These are phyloP conservation scores for Pseudognaphalium luteoalbum DNA, from an alignment of 129 eudicot genomes.

Conservation along the genomic window DNA sequence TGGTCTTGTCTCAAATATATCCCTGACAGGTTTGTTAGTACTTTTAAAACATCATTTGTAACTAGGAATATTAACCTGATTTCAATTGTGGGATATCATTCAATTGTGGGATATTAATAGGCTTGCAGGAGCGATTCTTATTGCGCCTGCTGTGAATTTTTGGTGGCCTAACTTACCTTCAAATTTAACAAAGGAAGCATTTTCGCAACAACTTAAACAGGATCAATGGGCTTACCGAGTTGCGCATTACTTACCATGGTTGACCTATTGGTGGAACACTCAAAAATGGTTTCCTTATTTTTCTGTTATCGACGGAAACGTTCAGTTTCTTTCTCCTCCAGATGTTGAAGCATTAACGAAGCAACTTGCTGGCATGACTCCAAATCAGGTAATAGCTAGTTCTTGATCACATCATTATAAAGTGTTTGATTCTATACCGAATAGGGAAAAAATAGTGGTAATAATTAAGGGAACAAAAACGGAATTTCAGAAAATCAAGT, in stretches of 20 bases:
- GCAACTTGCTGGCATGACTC: not conserved
- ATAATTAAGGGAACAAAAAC: too few relatives aligned
- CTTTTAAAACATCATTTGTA: too few relatives aligned
- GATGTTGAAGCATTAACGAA: slow-evolving; percentile 34
- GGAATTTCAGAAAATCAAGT: too few relatives aligned
- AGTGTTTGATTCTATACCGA: too few relatives aligned
- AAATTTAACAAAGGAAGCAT: slow-evolving; percentile 45
- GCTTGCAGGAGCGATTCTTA: slow-evolving; percentile 68
- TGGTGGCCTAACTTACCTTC: slow-evolving; percentile 74
- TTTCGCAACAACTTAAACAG: slow-evolving; percentile 37
- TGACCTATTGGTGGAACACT: slow-evolving; percentile 81
- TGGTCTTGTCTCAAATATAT: slow-evolving; percentile 79
- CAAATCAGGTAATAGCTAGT: slow-evolving; percentile 1
- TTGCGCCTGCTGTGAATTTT: slow-evolving; percentile 64
- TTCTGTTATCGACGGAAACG: slow-evolving; percentile 25
- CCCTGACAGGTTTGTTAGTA: slow-evolving; percentile 18
- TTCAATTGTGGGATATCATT: not conserved
- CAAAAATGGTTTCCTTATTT: slow-evolving; percentile 50
- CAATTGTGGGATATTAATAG: slow-evolving; percentile 8
- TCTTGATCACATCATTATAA: not conserved
- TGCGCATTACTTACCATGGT: slow-evolving; percentile 58
- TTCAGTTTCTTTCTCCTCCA: slow-evolving; percentile 30
- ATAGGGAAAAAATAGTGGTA: too few relatives aligned
- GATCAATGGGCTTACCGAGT: slow-evolving; percentile 76
- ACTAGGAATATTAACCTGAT: too few relatives aligned